Base-by-base conservation (phyloP, 495 filamentous ascomycete genomes). In the Talaromyces borbonicus region DNA sequence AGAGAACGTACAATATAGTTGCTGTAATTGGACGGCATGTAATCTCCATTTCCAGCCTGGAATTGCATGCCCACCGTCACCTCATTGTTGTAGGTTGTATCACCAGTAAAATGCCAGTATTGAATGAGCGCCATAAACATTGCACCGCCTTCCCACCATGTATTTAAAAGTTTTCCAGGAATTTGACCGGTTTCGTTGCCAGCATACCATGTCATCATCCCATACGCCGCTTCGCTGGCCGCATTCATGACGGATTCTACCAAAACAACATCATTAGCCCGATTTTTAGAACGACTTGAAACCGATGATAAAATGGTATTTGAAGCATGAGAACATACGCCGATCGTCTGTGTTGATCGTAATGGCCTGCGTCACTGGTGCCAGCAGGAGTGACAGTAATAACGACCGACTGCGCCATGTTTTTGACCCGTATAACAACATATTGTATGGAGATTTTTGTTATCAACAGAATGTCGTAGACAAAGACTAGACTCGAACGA, bases 71-170 rank as follows among this genome's bases (percentile, higher is more conserved):
- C 79, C 47, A 74, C 51, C 12, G 55, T 59, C 11, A 74, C 58
- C 24, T 75, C 62, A 26, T 71, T 54, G 56, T 83, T 83, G 58
- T 85, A 83, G 5, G 72, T 68, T 8, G 57, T 50, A 48, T 87
- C 78, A 18, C 77, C 76, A 0, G 81, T 84, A 39, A 75, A 76
- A 48, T 74, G 73, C 74, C 77, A 84, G 62, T 87, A 87, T 49
- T 84, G 71, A 46, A 87, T 68, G 50, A 82, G 57, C n/a, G 77
- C 71, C 56, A 77, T 77, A 60, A 81, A 83, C 65, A 84, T 72
- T 38, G 82, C 81, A 12, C 80, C 77, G n/a, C 70, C 81, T 61
- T 90, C 83, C 86, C 86, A 90, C 86, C 86, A 87, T 27, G 74
- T 76, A 22, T 56, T 56, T 39, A 67, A 68, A 49, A 83, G 69